Evolutionary conservation across 2,329 filamentous ascomycete species (phyloP).

Genomic region (Verticillium klebahnii): DNA sequence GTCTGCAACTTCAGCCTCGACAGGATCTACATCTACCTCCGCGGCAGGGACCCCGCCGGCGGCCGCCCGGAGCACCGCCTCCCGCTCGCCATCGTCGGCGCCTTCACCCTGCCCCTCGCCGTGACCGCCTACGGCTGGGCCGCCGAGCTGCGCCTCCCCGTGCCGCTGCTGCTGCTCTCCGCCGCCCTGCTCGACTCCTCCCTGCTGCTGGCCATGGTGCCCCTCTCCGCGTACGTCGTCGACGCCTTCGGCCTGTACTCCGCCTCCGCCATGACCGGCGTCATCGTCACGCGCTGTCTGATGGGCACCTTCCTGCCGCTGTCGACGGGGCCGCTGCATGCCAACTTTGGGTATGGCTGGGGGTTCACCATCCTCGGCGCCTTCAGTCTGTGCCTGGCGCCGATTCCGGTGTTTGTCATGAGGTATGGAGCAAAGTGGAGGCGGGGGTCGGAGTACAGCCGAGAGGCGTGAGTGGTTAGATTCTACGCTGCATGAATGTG

Average conservation of each 20-base stretch:
- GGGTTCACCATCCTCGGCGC: conserved; percentile 41
- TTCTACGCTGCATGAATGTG: background rate
- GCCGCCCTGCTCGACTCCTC: conserved; percentile 40
- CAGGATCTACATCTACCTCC: conserved; percentile 45
- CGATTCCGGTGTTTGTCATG: conserved; percentile 46
- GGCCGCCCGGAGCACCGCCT: conserved; percentile 51
- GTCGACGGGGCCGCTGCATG: conserved; percentile 40
- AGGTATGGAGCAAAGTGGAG: conserved; percentile 48
- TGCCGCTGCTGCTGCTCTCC: conserved; percentile 36
- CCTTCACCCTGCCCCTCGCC: conserved; percentile 37
- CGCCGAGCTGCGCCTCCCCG: conserved; percentile 35
- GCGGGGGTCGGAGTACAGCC: conserved; percentile 44
- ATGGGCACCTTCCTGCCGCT: conserved; percentile 54
- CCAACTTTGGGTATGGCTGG: conserved; percentile 40
- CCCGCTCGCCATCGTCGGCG: conserved; percentile 44
- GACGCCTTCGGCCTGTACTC: conserved; percentile 52
- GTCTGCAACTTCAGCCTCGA: conserved; percentile 48
- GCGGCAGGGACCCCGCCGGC: conserved; percentile 28
- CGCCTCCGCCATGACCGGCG: conserved; percentile 51
- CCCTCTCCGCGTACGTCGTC: conserved; percentile 51
- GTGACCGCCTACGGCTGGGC: conserved; percentile 47
- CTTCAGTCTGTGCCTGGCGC: conserved; percentile 36
- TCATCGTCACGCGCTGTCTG: conserved; percentile 51
- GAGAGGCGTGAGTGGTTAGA: conserved; percentile 10
- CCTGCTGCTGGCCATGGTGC: conserved; percentile 41